Base-by-base conservation (phyloP, 179 eudicot genomes). In the Drosera spatulata region DNA sequence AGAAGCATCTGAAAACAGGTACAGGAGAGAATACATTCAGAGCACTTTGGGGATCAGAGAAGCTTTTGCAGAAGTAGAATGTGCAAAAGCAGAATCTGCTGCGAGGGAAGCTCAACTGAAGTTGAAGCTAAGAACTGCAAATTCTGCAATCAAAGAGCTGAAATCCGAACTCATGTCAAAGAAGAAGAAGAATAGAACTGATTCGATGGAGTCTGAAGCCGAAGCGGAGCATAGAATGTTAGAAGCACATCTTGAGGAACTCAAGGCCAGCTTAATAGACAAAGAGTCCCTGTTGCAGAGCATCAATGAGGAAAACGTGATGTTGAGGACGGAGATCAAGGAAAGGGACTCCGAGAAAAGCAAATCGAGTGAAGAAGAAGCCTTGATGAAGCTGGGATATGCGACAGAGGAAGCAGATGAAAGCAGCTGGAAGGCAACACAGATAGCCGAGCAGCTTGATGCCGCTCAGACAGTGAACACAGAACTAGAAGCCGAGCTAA, bases 261-360 rank as follows among this genome's bases (percentile, higher is more conserved):
- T 88, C 64, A 85, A 81, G 71, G 85, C 85, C 10, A 77, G 80
- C 46, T 60, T 88, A 60, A 80, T 84, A 95, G 96, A 91, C n/a
- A 91, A 85, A 56, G 96, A 91, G 72, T 85, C 80, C 3, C 88
- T 85, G 62, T 55, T 91, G 75, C 94, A 82, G 66, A 75, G 84
- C 33, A 80, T 90, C 40, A 66, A 79, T 10, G 91, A 84, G 49
- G 97, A 86, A 69, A 89, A 84, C 12, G 89, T 84, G 37, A 59
- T 58, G 65, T 71, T 90, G 50, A 71, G 59, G 42, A 44, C 52
- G 63, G 76, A 75, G 69, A 82, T 85, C 3, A 78, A 74, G 59
- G 74, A 69, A 46, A 67, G 76, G 4, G 63, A 71, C 0, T 78
- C 72, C 42, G 74, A 63, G 13, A 61, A 80, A 80, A 74, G 79